Percentiles rank a stretch among this genome's conserved stretches.
Conservation (phyloP, 2,329 filamentous ascomycete species). For the Capronia americana region DNA sequence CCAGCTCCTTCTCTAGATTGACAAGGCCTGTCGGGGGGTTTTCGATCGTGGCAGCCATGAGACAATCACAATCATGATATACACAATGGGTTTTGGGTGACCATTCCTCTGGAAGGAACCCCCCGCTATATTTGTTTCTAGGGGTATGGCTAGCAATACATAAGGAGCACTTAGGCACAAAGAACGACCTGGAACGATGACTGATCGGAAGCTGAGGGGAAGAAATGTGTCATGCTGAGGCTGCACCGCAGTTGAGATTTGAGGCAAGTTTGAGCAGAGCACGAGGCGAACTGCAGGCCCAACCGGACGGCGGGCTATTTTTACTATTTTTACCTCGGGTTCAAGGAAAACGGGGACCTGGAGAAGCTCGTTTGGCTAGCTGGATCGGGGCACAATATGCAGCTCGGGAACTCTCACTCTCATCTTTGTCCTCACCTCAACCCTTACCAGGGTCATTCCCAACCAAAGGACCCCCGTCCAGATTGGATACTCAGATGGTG, state of each 20-base stretch:
- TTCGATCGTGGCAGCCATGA: constrained; percentile 32
- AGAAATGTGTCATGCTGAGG: background rate
- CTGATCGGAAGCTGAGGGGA: background rate
- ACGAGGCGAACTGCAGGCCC: constrained; percentile 1
- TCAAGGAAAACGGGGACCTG: background rate
- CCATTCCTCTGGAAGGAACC: background rate
- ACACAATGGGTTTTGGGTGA: background rate
- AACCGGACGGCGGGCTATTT: background rate
- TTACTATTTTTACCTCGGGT: constrained; percentile 5
- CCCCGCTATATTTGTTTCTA: background rate
- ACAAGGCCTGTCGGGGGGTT: constrained; percentile 47
- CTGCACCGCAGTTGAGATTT: background rate
- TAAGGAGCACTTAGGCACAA: background rate
- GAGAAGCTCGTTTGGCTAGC: constrained; percentile 9
- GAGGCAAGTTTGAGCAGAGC: constrained; percentile 2
- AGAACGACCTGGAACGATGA: background rate
- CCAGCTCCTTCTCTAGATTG: constrained; percentile 91
- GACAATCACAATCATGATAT: constrained; percentile 6
- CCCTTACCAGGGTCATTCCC: background rate
- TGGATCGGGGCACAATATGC: constrained; percentile 1
- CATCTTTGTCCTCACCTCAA: background rate
- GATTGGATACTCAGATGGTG: background rate
- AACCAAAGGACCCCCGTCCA: background rate
- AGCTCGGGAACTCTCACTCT: background rate
- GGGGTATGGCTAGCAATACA: background rate